Evolutionary conservation across 2,329 filamentous ascomycete species (phyloP), one percentile per base, ranked within the genome.

Genomic region (Calonectria ilicicola): DNA sequence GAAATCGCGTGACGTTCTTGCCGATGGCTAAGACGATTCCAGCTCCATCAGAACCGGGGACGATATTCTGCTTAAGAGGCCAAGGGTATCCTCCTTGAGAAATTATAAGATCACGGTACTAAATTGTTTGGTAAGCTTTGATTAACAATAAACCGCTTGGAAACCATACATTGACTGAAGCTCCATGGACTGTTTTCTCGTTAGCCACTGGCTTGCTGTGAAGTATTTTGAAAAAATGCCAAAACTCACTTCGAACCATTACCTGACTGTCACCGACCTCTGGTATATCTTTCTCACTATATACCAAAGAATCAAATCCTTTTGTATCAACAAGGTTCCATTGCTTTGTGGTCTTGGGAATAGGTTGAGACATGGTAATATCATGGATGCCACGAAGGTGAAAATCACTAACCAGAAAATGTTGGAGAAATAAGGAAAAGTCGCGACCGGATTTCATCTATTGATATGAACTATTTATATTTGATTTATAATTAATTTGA

Each of bases 181-280:
- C 89, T 14, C 85, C 87, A 58, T 85, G 84, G 27, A 90, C 86
- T 84, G n/a, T 67, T 7, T 42, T 12, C 15, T 63, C 5, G 10
- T 63, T 27, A 44, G 58, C 6, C 14, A 3, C 17, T 9, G 10
- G 23, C 60, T 77, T 72, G 10, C 23, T 73, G 69, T 29, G 21
- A n/a, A n/a, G 9, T 7, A 26, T 23, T 21, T 40, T 62, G n/a
- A 29, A 14, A 14, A 47, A 29, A 38, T 35, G 2, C 7, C 32
- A 27, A 15, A 27, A 77, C 82, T 46, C 68, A 83, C 83, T 67
- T 82, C 92, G 93, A 77, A 96, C 91, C 42, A 96, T 87, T 7
- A 95, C 93, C 32, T 95, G 92, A 74, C 90, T 89, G 67, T 95
- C 93, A 56, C 93, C 93, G 1, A 93, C 80, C 75, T 91, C 83